Base-by-base conservation (phyloP, 495 filamentous ascomycete genomes). In the Penicillium coffeae region DNA sequence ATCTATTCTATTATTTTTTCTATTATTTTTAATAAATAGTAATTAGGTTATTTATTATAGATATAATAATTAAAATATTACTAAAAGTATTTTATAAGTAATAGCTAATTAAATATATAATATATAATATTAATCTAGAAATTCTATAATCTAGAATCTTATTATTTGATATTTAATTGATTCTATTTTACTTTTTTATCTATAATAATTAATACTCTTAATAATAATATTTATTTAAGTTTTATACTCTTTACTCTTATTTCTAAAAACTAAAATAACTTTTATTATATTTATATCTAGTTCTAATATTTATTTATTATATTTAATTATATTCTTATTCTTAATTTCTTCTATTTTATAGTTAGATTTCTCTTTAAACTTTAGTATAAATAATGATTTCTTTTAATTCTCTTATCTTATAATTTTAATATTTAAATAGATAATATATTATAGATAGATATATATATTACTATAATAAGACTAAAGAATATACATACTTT, bases 141-240 rank as follows among this genome's bases (percentile, higher is more conserved):
- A 44, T 30, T 41, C 21, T 39, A 10, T 49, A 37, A 39, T 56
- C 37, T 39, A 39, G 25, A 30, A 4, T 5, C 4, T 10, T 30
- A 30, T 10, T 5, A 10, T 30, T 5, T 5, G 10, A 30, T 10
- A 5, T 4, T 4, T 30, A 30, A 4, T 30, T 5, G 10, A 30
- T 30, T 30, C 4, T 5, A 10, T 5, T 30, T 10, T 33, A 20
- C 47, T 21, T 40, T 15, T 5, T 39, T 45, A 44, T 43, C 45
- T 43, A 47, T 38, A 45, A 30, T 10, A 5, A 30, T 5, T 10
- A 10, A 10, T n/a, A n/a, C n/a, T n/a, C 25, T 30, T 30, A 9
- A 45, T 50, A 52, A 36, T 45, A 48, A 47, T 56, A 54, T 30
- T 30, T 30, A n/a, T n/a, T n/a, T 30, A 30, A 30, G 25, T 5